Evolutionary conservation across 331 rosid species (phyloP).

Genomic region (Arachis monticola): DNA sequence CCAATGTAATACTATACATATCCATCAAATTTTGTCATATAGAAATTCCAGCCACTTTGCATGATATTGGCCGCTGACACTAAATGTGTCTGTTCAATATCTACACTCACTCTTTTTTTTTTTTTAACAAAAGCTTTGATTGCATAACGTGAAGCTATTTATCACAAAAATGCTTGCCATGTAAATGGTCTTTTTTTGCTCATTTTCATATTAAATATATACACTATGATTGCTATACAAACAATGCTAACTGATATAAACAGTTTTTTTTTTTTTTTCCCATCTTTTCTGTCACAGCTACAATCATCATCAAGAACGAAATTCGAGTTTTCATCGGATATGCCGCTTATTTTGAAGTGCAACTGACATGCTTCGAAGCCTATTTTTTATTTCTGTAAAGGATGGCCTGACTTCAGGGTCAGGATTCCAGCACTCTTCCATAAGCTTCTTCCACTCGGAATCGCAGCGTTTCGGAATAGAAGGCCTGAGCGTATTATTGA

Average conservation of each 20-base stretch:
- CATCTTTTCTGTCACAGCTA: conserved; percentile 28
- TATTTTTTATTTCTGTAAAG: conserved; percentile 71
- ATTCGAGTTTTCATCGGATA: conserved; percentile 38
- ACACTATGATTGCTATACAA: conserved; percentile 42
- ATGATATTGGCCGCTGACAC: background rate
- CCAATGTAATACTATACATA: too few relatives aligned
- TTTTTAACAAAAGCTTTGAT: background rate
- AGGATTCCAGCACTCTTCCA: conserved; percentile 94
- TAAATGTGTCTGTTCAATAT: background rate
- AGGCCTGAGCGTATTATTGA: conserved; percentile 87
- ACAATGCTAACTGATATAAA: conserved; percentile 27
- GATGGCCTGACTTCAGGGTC: conserved; percentile 80
- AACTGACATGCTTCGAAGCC: conserved; percentile 73
- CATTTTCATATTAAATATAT: conserved; percentile 39
- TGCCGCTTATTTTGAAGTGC: conserved; percentile 63
- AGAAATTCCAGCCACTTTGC: background rate
- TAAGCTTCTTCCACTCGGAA: conserved; percentile 74
- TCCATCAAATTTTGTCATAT: too few relatives aligned
- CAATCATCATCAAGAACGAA: conserved; percentile 38
- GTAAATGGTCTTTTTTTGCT: conserved; percentile 32
- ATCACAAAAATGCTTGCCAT: background rate
- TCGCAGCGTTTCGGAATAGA: conserved; percentile 86
- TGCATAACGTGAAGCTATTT: background rate
- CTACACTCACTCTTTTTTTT: background rate
- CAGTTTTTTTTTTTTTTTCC: background rate